Percentiles rank a stretch among this genome's conserved stretches.
phyloP scores from a whole-genome alignment of 768 basidiomycete species.

The Xerocomellus intermedius region DNA sequence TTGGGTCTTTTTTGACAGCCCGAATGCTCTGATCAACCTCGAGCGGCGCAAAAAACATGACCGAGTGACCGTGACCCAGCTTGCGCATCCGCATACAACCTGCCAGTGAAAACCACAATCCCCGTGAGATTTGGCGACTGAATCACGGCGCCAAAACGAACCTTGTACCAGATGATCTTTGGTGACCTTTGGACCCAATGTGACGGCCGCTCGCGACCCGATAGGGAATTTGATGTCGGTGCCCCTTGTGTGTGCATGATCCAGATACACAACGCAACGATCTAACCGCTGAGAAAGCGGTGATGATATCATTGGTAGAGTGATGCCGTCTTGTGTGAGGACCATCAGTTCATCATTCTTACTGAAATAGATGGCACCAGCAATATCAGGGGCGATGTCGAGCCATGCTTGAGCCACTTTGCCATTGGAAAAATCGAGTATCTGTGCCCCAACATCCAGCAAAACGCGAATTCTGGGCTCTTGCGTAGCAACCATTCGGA shows the following conservation, averaged over 20 bases:
- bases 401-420: constrained; percentile 45
- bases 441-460: constrained; percentile 55
- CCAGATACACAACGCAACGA: constrained; percentile 35
- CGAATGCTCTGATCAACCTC: constrained; percentile 41
- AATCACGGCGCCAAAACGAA: constrained; percentile 4
- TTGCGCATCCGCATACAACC: constrained; percentile 54
- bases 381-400: not conserved
- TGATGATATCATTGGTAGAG: constrained; percentile 26
- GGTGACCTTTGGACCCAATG: constrained; percentile 35
- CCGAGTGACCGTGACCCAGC: constrained; percentile 44
- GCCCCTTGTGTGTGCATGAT: constrained; percentile 40
- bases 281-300: constrained; percentile 27
- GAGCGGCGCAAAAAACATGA: constrained; percentile 43
- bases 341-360: constrained; percentile 31
- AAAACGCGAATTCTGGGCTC: constrained; percentile 41
- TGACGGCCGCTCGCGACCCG: constrained; percentile 33
- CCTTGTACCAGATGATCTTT: constrained; percentile 36
- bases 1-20: constrained; percentile 7
- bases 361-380: constrained; percentile 28
- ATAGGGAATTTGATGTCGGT: constrained; percentile 36
- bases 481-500: constrained; percentile 32
- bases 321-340: constrained; percentile 17
- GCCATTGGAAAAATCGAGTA: constrained; percentile 46
- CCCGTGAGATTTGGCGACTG: not conserved
- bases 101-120: constrained; percentile 3